A percentile compares a stretch with the other conserved stretches of the same genome.
These are phyloP conservation scores for Metarhizium sp. DNA, from an alignment of 2,329 filamentous ascomycete species.

Conservation along the genomic window DNA sequence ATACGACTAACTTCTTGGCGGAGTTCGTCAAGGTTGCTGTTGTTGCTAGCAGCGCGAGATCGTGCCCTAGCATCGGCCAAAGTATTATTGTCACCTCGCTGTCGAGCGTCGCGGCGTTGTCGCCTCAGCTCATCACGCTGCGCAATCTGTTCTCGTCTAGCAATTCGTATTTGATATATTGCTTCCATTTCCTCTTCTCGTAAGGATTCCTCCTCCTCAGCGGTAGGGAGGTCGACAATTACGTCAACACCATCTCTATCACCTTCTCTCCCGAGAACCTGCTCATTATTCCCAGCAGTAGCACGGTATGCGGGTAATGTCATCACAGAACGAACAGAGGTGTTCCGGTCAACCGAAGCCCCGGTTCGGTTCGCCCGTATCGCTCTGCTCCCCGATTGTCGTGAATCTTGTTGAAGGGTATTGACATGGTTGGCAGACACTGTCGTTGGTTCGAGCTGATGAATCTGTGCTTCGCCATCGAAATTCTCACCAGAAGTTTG, in stretches of 20 bases:
- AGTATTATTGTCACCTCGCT: slow-evolving; percentile 57
- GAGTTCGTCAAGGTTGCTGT: slow-evolving; percentile 51
- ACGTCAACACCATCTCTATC: slow-evolving; percentile 87
- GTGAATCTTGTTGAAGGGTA: slow-evolving; percentile 1
- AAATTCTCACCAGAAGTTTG: slow-evolving; percentile 21
- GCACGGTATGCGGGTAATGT: slow-evolving; percentile 80
- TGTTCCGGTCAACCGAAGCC: slow-evolving; percentile 62
- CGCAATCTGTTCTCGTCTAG: slow-evolving; percentile 63
- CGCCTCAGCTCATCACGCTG: slow-evolving; percentile 71
- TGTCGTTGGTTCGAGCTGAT: slow-evolving; percentile 15
- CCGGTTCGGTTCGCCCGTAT: slow-evolving; percentile 19
- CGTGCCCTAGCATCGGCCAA: slow-evolving; percentile 57
- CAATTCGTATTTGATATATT: slow-evolving; percentile 77
- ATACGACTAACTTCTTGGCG: slow-evolving; percentile 46
- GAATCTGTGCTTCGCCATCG: slow-evolving; percentile 12
- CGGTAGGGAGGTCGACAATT: slow-evolving; percentile 75
- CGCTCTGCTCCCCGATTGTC: slow-evolving; percentile 8
- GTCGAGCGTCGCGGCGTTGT: slow-evolving; percentile 61
- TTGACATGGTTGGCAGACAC: slow-evolving; percentile 5
- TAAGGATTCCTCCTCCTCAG: slow-evolving; percentile 66
- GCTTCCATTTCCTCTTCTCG: slow-evolving; percentile 89
- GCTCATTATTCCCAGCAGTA: slow-evolving; percentile 64
- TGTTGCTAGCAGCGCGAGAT: slow-evolving; percentile 34
- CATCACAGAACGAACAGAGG: slow-evolving; percentile 86
- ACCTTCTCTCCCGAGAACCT: slow-evolving; percentile 77